A percentile compares a stretch with the other conserved stretches of the same genome.
phyloP scores from a whole-genome alignment of 306 rosid genomes.

The Cicer judaicum region DNA sequence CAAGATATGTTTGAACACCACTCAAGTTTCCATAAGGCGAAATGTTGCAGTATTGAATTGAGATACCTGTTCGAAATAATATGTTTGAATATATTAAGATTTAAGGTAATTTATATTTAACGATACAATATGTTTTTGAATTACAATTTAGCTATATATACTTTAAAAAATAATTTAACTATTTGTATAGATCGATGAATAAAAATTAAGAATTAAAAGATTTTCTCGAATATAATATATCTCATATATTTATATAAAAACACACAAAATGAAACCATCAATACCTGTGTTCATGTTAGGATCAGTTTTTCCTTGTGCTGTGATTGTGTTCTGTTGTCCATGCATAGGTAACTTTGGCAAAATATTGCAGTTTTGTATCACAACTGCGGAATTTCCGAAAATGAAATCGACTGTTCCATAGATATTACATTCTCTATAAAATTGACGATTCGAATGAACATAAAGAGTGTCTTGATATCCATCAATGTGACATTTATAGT shows the following conservation, averaged over 20 bases:
- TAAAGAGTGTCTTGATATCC: slow-evolving; percentile 79
- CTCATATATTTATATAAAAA: too few species aligned
- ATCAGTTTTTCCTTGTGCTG: slow-evolving; percentile 74
- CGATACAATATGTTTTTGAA: too few species aligned
- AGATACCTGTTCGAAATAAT: slow-evolving; percentile 50
- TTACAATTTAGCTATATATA: too few species aligned
- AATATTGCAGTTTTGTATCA: slow-evolving; percentile 64
- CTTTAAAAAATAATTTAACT: too few species aligned
- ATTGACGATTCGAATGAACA: slow-evolving; percentile 67
- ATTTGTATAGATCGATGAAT: too few species aligned
- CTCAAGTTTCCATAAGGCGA: slow-evolving; percentile 62
- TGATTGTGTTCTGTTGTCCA: slow-evolving; percentile 75
- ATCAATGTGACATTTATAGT: slow-evolving; percentile 62
- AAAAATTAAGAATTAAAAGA: too few species aligned
- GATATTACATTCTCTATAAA: slow-evolving; percentile 69
- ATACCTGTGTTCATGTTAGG: slow-evolving; percentile 72
- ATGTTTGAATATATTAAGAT: too few species aligned
- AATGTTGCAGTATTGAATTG: slow-evolving; percentile 62
- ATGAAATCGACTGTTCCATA: slow-evolving; percentile 81
- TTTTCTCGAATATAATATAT: too few species aligned
- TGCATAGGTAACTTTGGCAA: slow-evolving; percentile 59
- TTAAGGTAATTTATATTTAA: too few species aligned
- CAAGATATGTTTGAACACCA: slow-evolving; percentile 61
- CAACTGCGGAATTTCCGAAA: slow-evolving; percentile 75
- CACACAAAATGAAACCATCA: too few species aligned